Evolutionary conservation across 164 flowering plant species (phyloP), one percentile per base, ranked within the genome.

Genomic region (Brasenia schreberi): DNA sequence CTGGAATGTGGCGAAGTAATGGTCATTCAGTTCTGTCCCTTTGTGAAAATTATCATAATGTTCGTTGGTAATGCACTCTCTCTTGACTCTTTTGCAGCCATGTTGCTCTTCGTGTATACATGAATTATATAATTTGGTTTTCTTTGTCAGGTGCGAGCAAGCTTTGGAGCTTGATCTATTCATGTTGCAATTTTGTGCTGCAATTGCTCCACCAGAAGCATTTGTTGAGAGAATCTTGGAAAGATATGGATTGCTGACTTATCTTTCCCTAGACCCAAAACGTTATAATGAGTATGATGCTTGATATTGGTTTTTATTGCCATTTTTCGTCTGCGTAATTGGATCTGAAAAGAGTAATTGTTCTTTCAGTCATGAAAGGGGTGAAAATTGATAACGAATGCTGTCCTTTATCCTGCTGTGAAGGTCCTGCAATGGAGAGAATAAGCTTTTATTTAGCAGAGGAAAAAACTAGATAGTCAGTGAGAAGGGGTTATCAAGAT

Each of bases 1-100:
- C 97, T 76, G 99, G 97, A 63, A 90, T 95, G 97, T 92, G 99
- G 99, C 77, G 88, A 67, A 87, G 77, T 72, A 88, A 92, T 83
- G 97, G 96, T 42, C 97, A 92, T 78, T 79, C 88, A 67, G 87
- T 90, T 42, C 44, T 82, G 39, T 59, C 81, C 39, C 84, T 80
- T 52, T 82, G 75, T 68, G 94, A 90, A 66, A 82, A 80, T 86
- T 92, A 95, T 67, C 87, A 86, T 61, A 79, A 93, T 42, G 85
- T 80, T 68, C 87, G 84, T 65, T 87, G 97, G 99, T 95, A 73
- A 68, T 89, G 78, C 33, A 2, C 53, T 45, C 5, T 2, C 6
- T 45, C 53, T 45, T 5, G 7, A 45, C 53, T 61, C 17, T 60
- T 44, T 60, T 27, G 16, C 16, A 10, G 11, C 6, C 23, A 4